Evolutionary conservation across 169 alveolate genomes (phyloP).

Genomic region (Toxoplasma gondii): DNA sequence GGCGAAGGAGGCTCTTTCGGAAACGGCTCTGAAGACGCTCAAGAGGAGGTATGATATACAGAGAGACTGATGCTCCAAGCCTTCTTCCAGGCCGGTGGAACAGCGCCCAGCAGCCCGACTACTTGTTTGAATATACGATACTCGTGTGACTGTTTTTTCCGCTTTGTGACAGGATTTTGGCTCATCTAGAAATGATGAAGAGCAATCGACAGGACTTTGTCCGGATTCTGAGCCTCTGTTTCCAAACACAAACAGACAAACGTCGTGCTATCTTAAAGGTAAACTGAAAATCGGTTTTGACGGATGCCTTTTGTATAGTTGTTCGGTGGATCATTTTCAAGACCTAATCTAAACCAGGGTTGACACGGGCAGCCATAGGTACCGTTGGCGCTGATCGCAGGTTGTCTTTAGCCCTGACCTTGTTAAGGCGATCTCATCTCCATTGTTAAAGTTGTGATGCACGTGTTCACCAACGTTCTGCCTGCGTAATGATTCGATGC

Average conservation of each 20-base stretch:
- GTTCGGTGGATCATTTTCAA: neutral
- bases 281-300: neutral
- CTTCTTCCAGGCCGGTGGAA: too few relatives aligned
- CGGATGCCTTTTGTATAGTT: neutral
- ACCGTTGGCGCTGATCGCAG: too few relatives aligned
- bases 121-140: too few relatives aligned
- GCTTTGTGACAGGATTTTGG: neutral
- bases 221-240: conserved; percentile 31
- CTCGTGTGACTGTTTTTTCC: neutral
- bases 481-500: too few relatives aligned
- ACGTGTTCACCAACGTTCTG: too few relatives aligned
- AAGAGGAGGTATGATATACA: neutral
- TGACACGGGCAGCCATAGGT: neutral
- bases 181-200: conserved; percentile 37
- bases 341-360: neutral
- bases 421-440: too few relatives aligned
- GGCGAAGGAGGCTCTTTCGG: conserved; percentile 30
- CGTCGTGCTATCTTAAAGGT: conserved; percentile 38
- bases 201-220: conserved; percentile 36
- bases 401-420: too few relatives aligned
- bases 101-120: too few relatives aligned
- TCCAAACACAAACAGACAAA: conserved; percentile 23
- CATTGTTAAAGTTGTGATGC: too few relatives aligned
- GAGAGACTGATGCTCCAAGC: too few relatives aligned
- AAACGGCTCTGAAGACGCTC: conserved; percentile 15